Conservation (phyloP, 345 rosid species). For the Erucastrum elatum region DNA sequence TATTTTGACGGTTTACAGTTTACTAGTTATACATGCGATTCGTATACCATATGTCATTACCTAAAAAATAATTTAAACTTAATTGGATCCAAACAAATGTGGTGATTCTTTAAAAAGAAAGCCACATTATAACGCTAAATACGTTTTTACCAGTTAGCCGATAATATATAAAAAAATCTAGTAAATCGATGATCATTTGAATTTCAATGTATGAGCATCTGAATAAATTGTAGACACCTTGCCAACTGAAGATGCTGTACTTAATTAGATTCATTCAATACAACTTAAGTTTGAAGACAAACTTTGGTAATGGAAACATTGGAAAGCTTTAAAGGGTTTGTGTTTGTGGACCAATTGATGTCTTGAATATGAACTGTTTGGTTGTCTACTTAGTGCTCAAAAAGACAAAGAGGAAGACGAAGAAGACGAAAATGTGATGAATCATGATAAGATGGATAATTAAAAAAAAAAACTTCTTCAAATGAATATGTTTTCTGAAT, state of each 20-base stretch:
- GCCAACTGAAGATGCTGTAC: slow-evolving; percentile 23
- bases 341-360: slow-evolving; percentile 40
- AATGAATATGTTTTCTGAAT: slow-evolving; percentile 27
- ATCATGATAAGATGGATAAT: slow-evolving; percentile 22
- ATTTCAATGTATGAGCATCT: background rate
- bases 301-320: slow-evolving; percentile 35
- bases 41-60: too few species aligned
- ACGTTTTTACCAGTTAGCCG: too few species aligned
- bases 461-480: background rate
- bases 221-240: slow-evolving; percentile 13
- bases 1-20: background rate
- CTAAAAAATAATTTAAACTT: too few species aligned
- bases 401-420: slow-evolving; percentile 30
- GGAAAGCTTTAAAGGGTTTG: slow-evolving; percentile 31
- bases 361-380: slow-evolving; percentile 28
- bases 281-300: slow-evolving; percentile 30
- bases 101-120: too few species aligned
- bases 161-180: too few species aligned
- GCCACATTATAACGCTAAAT: too few species aligned
- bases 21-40: too few species aligned
- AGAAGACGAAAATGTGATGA: slow-evolving; percentile 30
- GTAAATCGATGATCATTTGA: background rate
- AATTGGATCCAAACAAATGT: too few species aligned
- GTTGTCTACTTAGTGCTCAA: slow-evolving; percentile 42
- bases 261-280: slow-evolving; percentile 42